Percentiles rank a stretch among this genome's conserved stretches.
Conservation (phyloP, 2,329 filamentous ascomycete species). For the Arachnopeziza araneosa region DNA sequence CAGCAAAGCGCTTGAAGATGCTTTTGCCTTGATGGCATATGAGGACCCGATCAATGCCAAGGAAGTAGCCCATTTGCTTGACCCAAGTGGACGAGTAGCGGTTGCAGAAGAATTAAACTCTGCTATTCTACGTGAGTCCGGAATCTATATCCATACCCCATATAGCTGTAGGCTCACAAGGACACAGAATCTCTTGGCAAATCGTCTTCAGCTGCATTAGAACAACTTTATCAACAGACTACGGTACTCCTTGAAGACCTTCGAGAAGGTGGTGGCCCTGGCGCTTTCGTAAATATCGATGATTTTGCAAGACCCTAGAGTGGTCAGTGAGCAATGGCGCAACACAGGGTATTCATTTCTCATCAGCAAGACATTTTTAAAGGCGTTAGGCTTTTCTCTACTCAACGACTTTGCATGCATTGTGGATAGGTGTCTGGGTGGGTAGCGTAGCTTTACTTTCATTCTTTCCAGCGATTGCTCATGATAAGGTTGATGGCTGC, state of each 20-base stretch:
- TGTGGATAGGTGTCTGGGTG: slow-evolving; percentile 17
- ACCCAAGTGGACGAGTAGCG: slow-evolving; percentile 64
- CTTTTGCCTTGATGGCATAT: slow-evolving; percentile 86
- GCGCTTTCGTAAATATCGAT: slow-evolving; percentile 72
- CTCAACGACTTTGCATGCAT: not conserved
- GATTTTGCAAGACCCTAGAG: slow-evolving; percentile 36
- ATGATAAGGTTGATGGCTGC: not conserved
- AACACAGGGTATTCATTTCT: not conserved
- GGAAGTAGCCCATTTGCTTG: slow-evolving; percentile 71
- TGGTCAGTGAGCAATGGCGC: not conserved
- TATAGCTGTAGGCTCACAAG: not conserved
- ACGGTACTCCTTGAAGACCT: slow-evolving; percentile 80
- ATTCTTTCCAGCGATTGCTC: not conserved
- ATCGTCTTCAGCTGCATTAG: slow-evolving; percentile 78
- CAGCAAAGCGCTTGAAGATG: slow-evolving; percentile 69
- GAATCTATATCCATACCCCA: not conserved
- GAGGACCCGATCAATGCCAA: slow-evolving; percentile 69
- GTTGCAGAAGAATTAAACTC: slow-evolving; percentile 94
- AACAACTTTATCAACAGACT: slow-evolving; percentile 81
- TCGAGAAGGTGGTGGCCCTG: slow-evolving; percentile 70
- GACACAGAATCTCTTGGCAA: slow-evolving; percentile 77
- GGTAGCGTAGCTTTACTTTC: not conserved
- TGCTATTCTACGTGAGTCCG: slow-evolving; percentile 63
- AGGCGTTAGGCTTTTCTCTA: not conserved
- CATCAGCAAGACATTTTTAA: not conserved